phyloP scores from a whole-genome alignment of 2,329 filamentous ascomycete genomes.

The Alternaria metachromatica region DNA sequence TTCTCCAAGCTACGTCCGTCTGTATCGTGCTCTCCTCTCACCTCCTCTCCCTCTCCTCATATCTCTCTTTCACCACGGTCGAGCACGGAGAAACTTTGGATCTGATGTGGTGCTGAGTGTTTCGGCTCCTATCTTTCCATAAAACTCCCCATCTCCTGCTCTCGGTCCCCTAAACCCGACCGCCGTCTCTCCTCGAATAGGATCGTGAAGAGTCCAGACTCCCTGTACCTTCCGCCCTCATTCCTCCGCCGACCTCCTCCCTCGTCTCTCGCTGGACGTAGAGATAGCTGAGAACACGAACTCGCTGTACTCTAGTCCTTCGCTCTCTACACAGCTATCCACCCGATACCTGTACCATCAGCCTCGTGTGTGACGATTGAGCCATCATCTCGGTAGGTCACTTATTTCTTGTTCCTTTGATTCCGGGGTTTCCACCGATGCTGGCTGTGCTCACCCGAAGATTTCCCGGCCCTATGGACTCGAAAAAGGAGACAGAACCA shows the following conservation, averaged over 20 bases:
- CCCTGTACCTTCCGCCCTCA: slow-evolving; percentile 36
- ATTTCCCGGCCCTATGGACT: not conserved
- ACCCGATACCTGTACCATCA: slow-evolving; percentile 31
- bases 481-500: not conserved
- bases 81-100: slow-evolving; percentile 48
- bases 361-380: slow-evolving; percentile 35
- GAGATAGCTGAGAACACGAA: slow-evolving; percentile 34
- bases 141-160: slow-evolving; percentile 46
- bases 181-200: slow-evolving; percentile 45
- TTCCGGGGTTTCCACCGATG: slow-evolving; percentile 2
- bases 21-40: slow-evolving; percentile 38
- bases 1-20: slow-evolving; percentile 45
- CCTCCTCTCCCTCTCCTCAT: slow-evolving; percentile 36
- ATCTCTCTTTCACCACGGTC: slow-evolving; percentile 43
- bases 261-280: slow-evolving; percentile 39
- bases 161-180: slow-evolving; percentile 43
- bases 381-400: slow-evolving; percentile 34
- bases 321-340: slow-evolving; percentile 50
- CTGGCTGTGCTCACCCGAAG: not conserved
- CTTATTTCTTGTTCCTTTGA: slow-evolving; percentile 16
- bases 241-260: slow-evolving; percentile 24
- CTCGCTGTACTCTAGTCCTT: slow-evolving; percentile 43
- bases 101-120: slow-evolving; percentile 48
- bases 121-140: slow-evolving; percentile 44
- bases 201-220: slow-evolving; percentile 42